Evolutionary conservation across 2,329 filamentous ascomycete genomes (phyloP).

Genomic region (Scedosporium apiospermum): DNA sequence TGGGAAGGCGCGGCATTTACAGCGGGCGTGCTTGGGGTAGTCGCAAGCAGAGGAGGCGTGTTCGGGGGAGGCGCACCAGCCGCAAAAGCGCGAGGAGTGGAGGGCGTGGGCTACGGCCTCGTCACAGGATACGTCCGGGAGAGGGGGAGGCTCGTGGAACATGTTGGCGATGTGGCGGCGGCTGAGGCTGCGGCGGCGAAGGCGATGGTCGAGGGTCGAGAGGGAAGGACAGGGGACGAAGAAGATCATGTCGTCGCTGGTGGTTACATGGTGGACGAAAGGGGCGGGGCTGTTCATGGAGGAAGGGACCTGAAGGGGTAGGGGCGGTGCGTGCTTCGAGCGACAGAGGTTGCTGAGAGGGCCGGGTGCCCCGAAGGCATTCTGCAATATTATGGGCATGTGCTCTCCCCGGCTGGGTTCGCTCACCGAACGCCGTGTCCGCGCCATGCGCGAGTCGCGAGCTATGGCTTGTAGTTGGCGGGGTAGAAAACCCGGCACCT

Average conservation of each 20-base stretch:
- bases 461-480: not conserved
- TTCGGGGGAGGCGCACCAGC: not conserved
- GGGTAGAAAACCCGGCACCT: not conserved
- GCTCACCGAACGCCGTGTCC: not conserved
- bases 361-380: not conserved
- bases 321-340: too few species aligned
- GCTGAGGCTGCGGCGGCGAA: constrained; percentile 25
- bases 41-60: constrained; percentile 13
- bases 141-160: constrained; percentile 18
- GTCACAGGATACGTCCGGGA: not conserved
- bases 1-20: constrained; percentile 29
- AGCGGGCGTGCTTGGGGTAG: constrained; percentile 21
- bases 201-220: constrained; percentile 20
- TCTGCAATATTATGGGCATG: not conserved
- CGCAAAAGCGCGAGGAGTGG: not conserved
- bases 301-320: too few species aligned
- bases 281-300: not conserved
- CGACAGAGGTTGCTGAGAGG: not conserved
- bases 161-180: constrained; percentile 23
- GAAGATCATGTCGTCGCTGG: not conserved
- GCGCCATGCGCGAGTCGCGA: not conserved
- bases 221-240: constrained; percentile 8
- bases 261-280: not conserved
- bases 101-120: not conserved
- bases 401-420: not conserved